phyloP scores from a whole-genome alignment of 2,329 filamentous ascomycete genomes.

The Acrocalymma vagum region DNA sequence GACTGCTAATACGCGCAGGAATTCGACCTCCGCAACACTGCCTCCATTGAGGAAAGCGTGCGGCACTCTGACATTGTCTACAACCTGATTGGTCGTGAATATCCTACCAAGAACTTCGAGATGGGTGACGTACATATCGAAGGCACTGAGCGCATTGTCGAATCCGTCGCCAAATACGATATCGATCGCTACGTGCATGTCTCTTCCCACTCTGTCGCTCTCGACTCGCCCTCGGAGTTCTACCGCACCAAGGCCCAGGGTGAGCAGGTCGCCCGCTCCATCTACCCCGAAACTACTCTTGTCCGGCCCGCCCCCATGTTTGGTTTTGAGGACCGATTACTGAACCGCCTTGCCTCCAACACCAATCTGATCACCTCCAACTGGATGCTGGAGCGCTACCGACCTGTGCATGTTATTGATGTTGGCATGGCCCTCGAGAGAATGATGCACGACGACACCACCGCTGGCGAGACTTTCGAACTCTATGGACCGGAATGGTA shows the following conservation, averaged over 20 bases:
- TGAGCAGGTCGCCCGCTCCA: constrained; percentile 83
- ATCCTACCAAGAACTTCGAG: constrained; percentile 97
- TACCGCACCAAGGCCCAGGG: constrained; percentile 89
- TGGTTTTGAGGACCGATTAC: constrained; percentile 91
- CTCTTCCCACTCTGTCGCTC: constrained; percentile 90
- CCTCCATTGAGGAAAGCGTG: constrained; percentile 95
- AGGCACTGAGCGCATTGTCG: constrained; percentile 88
- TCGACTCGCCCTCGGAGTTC: constrained; percentile 85
- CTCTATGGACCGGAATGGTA: constrained; percentile 95
- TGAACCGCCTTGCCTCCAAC: constrained; percentile 82
- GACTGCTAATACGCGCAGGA: constrained; percentile 64
- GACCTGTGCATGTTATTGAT: constrained; percentile 92
- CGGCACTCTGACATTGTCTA: constrained; percentile 97
- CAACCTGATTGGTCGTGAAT: constrained; percentile 93
- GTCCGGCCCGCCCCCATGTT: constrained; percentile 94
- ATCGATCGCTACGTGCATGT: constrained; percentile 96
- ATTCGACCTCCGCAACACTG: constrained; percentile 92
- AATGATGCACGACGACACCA: constrained; percentile 91
- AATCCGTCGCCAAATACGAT: constrained; percentile 97
- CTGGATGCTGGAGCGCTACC: constrained; percentile 89
- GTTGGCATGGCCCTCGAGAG: constrained; percentile 87
- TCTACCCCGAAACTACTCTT: constrained; percentile 97
- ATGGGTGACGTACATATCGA: constrained; percentile 93
- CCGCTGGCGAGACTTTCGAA: constrained; percentile 90
- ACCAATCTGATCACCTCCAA: constrained; percentile 90